phyloP scores from a whole-genome alignment of 148 eudicot species.

The Silene uniflora region DNA sequence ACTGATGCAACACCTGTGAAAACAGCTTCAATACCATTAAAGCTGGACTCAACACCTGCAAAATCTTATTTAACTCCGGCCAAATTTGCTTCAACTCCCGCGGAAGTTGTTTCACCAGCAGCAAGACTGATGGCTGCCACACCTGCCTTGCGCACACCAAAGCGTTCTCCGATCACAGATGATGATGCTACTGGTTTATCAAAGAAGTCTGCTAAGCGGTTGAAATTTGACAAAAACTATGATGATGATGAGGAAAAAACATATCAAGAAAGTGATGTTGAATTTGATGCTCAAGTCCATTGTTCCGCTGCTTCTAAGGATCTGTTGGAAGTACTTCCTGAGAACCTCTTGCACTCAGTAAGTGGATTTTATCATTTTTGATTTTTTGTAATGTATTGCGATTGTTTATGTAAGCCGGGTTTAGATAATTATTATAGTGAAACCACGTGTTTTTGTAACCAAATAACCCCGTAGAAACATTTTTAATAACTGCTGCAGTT shows the following conservation, averaged over 20 bases:
- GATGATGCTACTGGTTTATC: conserved; percentile 33
- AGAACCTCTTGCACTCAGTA: conserved; percentile 61
- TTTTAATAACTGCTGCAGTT: too few relatives aligned
- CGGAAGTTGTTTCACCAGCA: conserved; percentile 38
- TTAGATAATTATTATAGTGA: too few relatives aligned
- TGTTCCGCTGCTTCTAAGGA: conserved; percentile 33
- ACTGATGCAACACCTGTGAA: not conserved
- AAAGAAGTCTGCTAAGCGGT: conserved; percentile 33
- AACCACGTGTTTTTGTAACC: too few relatives aligned
- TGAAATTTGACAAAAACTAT: conserved; percentile 64
- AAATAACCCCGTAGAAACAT: too few relatives aligned
- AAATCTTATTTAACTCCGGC: conserved; percentile 9
- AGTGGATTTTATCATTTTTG: conserved; percentile 21
- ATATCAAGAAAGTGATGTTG: conserved; percentile 2
- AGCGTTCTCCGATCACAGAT: conserved; percentile 54
- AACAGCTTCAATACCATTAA: not conserved
- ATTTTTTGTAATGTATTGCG: not conserved
- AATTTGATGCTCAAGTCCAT: conserved; percentile 23
- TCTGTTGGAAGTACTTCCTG: conserved; percentile 52
- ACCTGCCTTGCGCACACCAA: conserved; percentile 45
- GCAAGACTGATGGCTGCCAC: conserved; percentile 57
- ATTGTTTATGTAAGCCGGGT: not conserved
- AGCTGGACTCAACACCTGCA: not conserved
- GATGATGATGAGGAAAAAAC: conserved; percentile 14
- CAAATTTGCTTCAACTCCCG: conserved; percentile 4